Conservation (phyloP, 306 rosid species). For the Gynostemma pentaphyllum region DNA sequence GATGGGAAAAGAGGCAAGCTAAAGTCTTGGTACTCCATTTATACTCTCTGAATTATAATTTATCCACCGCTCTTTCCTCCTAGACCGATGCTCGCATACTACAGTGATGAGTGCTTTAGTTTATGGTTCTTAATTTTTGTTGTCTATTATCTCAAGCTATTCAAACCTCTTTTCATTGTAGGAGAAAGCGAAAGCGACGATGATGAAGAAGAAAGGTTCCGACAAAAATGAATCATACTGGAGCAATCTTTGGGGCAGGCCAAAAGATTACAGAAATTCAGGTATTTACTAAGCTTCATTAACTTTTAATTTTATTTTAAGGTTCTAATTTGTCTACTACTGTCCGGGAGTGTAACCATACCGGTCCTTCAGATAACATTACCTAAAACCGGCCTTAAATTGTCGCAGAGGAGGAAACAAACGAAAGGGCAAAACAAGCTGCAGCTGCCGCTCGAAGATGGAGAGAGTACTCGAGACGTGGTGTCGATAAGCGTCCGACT, state of each 20-base stretch:
- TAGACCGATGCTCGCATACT: no score
- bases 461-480: slow-evolving; percentile 93
- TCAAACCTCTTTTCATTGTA: slow-evolving; percentile 19
- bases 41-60: no score
- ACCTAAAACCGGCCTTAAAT: background rate
- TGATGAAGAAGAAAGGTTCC: slow-evolving; percentile 62
- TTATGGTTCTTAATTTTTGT: background rate
- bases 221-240: slow-evolving; percentile 42
- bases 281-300: slow-evolving; percentile 22
- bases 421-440: slow-evolving; percentile 64
- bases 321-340: background rate
- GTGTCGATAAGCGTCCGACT: slow-evolving; percentile 67
- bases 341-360: background rate
- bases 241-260: slow-evolving; percentile 65
- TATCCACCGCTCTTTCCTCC: no score
- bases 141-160: background rate
- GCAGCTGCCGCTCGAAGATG: slow-evolving; percentile 90
- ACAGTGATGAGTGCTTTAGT: background rate
- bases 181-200: slow-evolving; percentile 64
- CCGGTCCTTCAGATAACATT: background rate
- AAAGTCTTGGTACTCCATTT: slow-evolving; percentile 76
- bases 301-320: background rate
- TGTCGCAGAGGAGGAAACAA: slow-evolving; percentile 57
- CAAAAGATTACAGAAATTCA: slow-evolving; percentile 47
- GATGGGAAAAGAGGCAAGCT: slow-evolving; percentile 96